These are phyloP conservation scores for Vachellia collinsii DNA, from an alignment of 306 rosid species.

Conservation along the genomic window DNA sequence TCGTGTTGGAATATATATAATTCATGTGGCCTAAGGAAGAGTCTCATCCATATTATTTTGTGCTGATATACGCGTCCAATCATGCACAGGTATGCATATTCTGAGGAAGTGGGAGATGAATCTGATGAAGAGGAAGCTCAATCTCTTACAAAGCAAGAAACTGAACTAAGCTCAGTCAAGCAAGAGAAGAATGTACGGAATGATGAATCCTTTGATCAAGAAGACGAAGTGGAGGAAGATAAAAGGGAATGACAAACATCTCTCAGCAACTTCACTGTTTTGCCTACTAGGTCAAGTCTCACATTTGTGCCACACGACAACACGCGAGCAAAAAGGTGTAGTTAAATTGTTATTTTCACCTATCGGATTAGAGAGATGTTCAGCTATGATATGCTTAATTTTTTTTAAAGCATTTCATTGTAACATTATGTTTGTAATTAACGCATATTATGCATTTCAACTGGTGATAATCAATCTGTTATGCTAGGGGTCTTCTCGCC, in stretches of 20 bases:
- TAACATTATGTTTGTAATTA: conserved; percentile 47
- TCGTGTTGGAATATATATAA: conserved; percentile 27
- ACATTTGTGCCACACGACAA: conserved; percentile 28
- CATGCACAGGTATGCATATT: conserved; percentile 80
- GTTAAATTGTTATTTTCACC: conserved; percentile 48
- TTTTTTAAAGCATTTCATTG: conserved; percentile 31
- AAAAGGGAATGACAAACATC: conserved; percentile 65
- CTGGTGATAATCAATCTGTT: conserved; percentile 22
- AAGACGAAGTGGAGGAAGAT: conserved; percentile 72
- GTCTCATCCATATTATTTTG: conserved; percentile 9
- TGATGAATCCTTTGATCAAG: conserved; percentile 47
- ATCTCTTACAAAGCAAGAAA: conserved; percentile 69
- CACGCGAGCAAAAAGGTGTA: conserved; percentile 41
- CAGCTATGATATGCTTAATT: conserved; percentile 34
- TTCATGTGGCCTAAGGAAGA: conserved; percentile 8
- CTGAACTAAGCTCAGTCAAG: conserved; percentile 67
- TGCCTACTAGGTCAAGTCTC: conserved; percentile 31
- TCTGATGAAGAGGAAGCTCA: conserved; percentile 85
- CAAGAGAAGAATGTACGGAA: conserved; percentile 56
- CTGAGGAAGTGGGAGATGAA: conserved; percentile 82
- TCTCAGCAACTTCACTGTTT: conserved; percentile 21
- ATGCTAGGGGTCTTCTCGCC: background rate
- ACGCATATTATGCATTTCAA: conserved; percentile 42
- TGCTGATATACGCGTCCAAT: conserved; percentile 28
- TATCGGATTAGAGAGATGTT: conserved; percentile 34